A percentile compares a stretch with the other conserved stretches of the same genome.
phyloP scores from a whole-genome alignment of 2,329 filamentous ascomycete species.

The Nectriaceae sp. region DNA sequence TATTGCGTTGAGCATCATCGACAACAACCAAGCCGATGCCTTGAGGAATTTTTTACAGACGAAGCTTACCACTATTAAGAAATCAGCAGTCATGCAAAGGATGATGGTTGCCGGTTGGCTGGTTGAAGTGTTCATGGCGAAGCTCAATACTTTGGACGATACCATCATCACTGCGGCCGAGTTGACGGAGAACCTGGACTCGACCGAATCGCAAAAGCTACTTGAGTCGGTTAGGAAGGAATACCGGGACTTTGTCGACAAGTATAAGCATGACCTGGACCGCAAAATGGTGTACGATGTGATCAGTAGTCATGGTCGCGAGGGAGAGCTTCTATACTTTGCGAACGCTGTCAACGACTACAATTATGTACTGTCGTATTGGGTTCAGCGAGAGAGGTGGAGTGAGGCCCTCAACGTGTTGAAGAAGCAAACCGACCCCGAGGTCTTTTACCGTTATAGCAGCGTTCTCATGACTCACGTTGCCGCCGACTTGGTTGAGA shows the following conservation, averaged over 20 bases:
- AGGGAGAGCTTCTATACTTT: slow-evolving; percentile 90
- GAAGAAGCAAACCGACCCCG: slow-evolving; percentile 88
- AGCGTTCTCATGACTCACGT: slow-evolving; percentile 94
- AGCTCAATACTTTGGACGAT: slow-evolving; percentile 92
- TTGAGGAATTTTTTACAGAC: slow-evolving; percentile 85
- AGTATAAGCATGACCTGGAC: slow-evolving; percentile 85
- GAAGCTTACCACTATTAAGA: slow-evolving; percentile 81
- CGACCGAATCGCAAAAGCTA: slow-evolving; percentile 70
- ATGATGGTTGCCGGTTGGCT: slow-evolving; percentile 96
- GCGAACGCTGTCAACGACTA: slow-evolving; percentile 88
- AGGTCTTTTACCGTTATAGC: slow-evolving; percentile 95
- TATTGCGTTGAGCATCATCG: slow-evolving; percentile 87
- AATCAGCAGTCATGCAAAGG: slow-evolving; percentile 84
- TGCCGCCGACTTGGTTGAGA: slow-evolving; percentile 85
- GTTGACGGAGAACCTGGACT: slow-evolving; percentile 69
- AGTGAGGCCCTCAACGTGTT: slow-evolving; percentile 81
- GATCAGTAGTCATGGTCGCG: slow-evolving; percentile 91
- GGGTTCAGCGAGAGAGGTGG: slow-evolving; percentile 96
- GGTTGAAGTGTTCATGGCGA: slow-evolving; percentile 95
- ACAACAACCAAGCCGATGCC: slow-evolving; percentile 87
- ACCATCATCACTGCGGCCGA: slow-evolving; percentile 89
- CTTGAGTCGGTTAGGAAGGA: slow-evolving; percentile 72
- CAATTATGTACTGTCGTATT: slow-evolving; percentile 93
- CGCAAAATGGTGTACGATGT: slow-evolving; percentile 92
- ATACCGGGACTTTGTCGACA: slow-evolving; percentile 84